Conservation (phyloP, 129 eudicot species). For the Flaveria trinervia region DNA sequence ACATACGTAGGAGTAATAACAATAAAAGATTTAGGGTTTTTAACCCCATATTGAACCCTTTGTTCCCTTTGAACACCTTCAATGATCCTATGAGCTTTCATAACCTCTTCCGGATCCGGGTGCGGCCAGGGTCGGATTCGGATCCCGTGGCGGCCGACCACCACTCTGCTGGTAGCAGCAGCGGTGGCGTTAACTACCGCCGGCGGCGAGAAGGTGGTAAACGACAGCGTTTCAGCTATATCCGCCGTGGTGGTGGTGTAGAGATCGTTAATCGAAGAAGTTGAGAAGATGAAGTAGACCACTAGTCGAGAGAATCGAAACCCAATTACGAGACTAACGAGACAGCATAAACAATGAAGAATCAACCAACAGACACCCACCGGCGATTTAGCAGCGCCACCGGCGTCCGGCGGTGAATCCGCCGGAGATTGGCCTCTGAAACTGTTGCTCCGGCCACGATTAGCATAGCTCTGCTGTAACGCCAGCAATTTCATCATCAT, state of each 20-base stretch:
- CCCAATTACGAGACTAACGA: constrained; percentile 80
- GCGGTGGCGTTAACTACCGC: constrained; percentile 15
- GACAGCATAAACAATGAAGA: constrained; percentile 79
- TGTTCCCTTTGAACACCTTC: constrained; percentile 90
- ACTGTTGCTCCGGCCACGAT: constrained; percentile 74
- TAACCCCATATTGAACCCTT: constrained; percentile 74
- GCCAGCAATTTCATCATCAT: constrained; percentile 66
- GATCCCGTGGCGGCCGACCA: constrained; percentile 97
- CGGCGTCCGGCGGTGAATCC: constrained; percentile 54
- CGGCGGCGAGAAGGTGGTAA: constrained; percentile 27
- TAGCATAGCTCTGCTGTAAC: constrained; percentile 64
- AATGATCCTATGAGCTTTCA: constrained; percentile 81
- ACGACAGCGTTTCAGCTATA: constrained; percentile 38
- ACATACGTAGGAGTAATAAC: constrained; percentile 90
- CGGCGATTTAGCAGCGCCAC: constrained; percentile 57
- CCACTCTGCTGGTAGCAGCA: constrained; percentile 56
- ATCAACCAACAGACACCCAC: constrained; percentile 64
- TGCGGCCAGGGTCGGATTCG: constrained; percentile 95
- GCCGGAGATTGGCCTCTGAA: constrained; percentile 54
- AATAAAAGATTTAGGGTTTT: constrained; percentile 64
- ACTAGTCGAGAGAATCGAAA: constrained; percentile 84
- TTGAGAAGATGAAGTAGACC: constrained; percentile 61
- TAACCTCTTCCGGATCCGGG: constrained; percentile 79
- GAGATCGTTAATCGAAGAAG: constrained; percentile 40
- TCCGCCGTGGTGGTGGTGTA: constrained; percentile 38